Evolutionary conservation across 163 green algal genomes (phyloP).

Genomic region (Volvox carteri): DNA sequence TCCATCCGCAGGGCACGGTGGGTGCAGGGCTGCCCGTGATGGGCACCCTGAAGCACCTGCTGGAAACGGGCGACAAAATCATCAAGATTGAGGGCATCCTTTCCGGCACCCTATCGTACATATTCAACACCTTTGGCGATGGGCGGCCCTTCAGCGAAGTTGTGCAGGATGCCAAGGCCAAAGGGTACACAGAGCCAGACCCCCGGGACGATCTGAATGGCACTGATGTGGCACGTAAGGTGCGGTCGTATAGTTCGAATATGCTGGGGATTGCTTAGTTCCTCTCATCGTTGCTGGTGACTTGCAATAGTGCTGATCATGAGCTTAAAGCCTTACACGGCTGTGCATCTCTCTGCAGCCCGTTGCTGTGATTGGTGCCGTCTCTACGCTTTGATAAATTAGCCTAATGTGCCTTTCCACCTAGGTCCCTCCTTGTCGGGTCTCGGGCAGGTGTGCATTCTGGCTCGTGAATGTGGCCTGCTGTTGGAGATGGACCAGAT

Average conservation of each 20-base stretch:
- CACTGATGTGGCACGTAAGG: constrained; percentile 92
- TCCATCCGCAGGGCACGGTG: constrained; percentile 88
- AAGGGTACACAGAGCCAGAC: constrained; percentile 97
- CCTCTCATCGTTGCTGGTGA: no score
- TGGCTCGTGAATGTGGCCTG: constrained; percentile 88
- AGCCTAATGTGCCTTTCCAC: neutral
- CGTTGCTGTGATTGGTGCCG: no score
- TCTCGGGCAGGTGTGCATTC: constrained; percentile 65
- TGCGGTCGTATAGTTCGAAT: no score
- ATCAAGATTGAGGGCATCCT: constrained; percentile 87
- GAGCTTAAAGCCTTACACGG: no score
- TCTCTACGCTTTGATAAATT: no score
- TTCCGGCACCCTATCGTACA: constrained; percentile 91
- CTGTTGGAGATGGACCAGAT: constrained; percentile 82
- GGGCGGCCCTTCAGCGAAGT: constrained; percentile 71
- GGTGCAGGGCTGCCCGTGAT: constrained; percentile 95
- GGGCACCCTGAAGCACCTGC: constrained; percentile 86
- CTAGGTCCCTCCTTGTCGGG: neutral
- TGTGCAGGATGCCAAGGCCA: constrained; percentile 74
- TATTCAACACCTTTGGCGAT: constrained; percentile 91
- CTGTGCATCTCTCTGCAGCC: no score
- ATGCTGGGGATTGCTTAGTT: no score
- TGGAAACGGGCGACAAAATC: constrained; percentile 89
- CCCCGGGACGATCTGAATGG: constrained; percentile 93
- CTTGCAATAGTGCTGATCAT: no score